These are phyloP conservation scores for Ambispora gerdemannii DNA, from an alignment of 192 early-diverging fungal species.

Conservation along the genomic window DNA sequence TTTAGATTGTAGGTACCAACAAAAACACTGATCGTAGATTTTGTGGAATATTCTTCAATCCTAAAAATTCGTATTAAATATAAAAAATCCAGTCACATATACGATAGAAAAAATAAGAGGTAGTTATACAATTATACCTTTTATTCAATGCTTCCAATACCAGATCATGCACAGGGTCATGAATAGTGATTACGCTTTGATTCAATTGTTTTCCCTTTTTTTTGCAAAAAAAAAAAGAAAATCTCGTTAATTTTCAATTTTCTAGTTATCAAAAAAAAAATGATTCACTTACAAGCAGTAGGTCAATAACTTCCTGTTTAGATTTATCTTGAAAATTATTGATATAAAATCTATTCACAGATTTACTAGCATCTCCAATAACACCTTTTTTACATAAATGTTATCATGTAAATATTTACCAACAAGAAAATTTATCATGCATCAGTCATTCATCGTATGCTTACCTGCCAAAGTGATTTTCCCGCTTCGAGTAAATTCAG, in stretches of 20 bases:
- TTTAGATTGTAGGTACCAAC: conserved; percentile 93
- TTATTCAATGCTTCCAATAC: conserved; percentile 36
- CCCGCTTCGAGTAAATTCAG: conserved; percentile 83
- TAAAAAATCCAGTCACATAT: too few relatives aligned
- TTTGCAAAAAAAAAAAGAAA: neutral
- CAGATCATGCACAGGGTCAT: conserved; percentile 54
- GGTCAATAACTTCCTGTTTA: conserved; percentile 90
- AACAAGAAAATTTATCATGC: neutral
- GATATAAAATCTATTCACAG: conserved; percentile 89
- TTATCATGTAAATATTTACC: conserved; percentile 25
- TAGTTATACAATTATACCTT: conserved; percentile 25
- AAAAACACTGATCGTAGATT: conserved; percentile 61
- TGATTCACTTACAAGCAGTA: conserved; percentile 65
- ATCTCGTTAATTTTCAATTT: too few relatives aligned
- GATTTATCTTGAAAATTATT: conserved; percentile 95
- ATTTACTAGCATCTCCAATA: conserved; percentile 90
- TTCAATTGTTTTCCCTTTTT: conserved; percentile 52
- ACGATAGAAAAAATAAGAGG: conserved; percentile 16
- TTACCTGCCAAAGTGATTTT: conserved; percentile 72
- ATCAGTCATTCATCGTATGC: conserved; percentile 6
- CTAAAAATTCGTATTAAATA: conserved; percentile 39
- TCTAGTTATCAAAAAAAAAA: too few relatives aligned
- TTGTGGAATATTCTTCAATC: conserved; percentile 60
- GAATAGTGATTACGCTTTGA: conserved; percentile 45
- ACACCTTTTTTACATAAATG: conserved; percentile 49